Base-by-base conservation (phyloP, 2,329 filamentous ascomycete species). In the Cryphonectria japonica region DNA sequence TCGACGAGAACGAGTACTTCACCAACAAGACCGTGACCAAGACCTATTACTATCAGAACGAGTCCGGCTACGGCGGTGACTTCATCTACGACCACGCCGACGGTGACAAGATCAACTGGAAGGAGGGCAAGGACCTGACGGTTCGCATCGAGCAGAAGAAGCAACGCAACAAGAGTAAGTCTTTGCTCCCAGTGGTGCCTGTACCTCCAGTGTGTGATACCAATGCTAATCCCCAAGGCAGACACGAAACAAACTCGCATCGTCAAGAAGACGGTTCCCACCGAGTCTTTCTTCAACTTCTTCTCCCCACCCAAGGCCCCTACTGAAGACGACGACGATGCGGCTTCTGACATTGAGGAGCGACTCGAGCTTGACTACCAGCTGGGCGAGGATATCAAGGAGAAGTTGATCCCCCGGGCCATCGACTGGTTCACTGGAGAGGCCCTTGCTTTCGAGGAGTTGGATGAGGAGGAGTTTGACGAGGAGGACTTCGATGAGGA, bases 381-480 rank as follows among this genome's bases (percentile, higher is more conserved):
- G 85, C 91, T 99, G 61, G 96, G 96, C 76, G 96, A 99, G 86
- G 96, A 99, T 80, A 98, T 99, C 85, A 99, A 99, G 87, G 96
- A 99, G 89, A 99, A 99, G 87, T 89, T 99, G 75, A 99, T 99
- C 77, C 96, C 96, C 75, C 94, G 95, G 76, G 96, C 97, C 71
- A 96, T 99, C 78, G 96, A 99, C 84, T 99, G 96, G 96, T 99
- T 99, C 83, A 99, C 96, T 68, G 96, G 96, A 71, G 96, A 99
- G 85, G 96, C 96, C 76, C 91, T 99, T 74, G 95, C 96, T 77
- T 99, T 94, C 77, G 96, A 99, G 87, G 95, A 98, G 81, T 83
- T 97, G 73, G 92, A 95, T 54, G 89, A 89, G 66, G 92, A 97
- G 69, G 94, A 95, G 73, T 86, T 94, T 74, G 92, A 95, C 69